Evolutionary conservation across 257 asterid species (phyloP).

Genomic region (Capsicum pubescens): DNA sequence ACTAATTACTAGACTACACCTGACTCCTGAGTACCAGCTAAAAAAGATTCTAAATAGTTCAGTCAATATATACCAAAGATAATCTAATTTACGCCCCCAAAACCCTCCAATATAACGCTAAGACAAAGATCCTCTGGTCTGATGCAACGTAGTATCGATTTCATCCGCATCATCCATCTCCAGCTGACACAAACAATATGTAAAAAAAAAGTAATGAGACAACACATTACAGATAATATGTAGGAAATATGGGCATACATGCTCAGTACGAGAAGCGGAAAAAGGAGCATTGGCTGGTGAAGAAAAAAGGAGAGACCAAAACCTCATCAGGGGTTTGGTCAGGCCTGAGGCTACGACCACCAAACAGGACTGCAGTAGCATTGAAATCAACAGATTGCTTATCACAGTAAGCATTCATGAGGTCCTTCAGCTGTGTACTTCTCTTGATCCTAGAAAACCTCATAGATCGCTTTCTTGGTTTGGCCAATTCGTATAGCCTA

Average conservation of each 20-base stretch:
- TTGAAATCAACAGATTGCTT: slow-evolving; percentile 42
- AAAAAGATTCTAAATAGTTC: background rate
- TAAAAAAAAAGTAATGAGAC: background rate
- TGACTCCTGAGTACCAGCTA: background rate
- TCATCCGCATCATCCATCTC: slow-evolving; percentile 54
- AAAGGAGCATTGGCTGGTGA: too few species aligned
- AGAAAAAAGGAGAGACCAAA: background rate
- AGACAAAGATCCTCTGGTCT: slow-evolving; percentile 30
- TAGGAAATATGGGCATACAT: background rate
- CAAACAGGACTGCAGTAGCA: slow-evolving; percentile 47
- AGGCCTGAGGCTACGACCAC: slow-evolving; percentile 44
- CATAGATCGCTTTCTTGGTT: background rate
- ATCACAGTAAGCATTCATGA: slow-evolving; percentile 55
- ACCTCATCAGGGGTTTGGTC: slow-evolving; percentile 59
- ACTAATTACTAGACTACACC: background rate
- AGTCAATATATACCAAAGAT: background rate
- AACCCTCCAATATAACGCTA: background rate
- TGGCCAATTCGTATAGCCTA: background rate
- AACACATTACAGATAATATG: too few species aligned
- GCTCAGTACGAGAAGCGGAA: background rate
- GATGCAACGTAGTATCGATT: slow-evolving; percentile 50
- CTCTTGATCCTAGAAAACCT: slow-evolving; percentile 50
- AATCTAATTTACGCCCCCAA: background rate
- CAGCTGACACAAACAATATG: slow-evolving; percentile 20
- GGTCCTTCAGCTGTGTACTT: slow-evolving; percentile 47